phyloP scores from a whole-genome alignment of 176 grass and related monocot species.

The Eleusine coracana region DNA sequence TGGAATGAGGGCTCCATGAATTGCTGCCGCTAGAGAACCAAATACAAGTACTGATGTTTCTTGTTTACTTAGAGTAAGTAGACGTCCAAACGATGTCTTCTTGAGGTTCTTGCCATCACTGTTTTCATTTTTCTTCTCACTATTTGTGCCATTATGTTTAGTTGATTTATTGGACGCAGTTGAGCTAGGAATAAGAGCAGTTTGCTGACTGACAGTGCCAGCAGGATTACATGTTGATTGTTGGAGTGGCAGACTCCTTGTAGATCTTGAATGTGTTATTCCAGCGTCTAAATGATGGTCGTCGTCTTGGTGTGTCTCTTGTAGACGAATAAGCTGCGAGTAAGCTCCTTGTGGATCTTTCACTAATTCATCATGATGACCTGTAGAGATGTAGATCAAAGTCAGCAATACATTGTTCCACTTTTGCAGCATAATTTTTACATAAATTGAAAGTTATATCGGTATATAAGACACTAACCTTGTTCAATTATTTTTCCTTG shows the following conservation, averaged over 20 bases:
- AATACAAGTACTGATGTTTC: constrained; percentile 41
- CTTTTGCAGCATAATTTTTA: neutral
- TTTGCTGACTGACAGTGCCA: constrained; percentile 8
- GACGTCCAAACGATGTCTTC: constrained; percentile 35
- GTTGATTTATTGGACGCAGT: neutral
- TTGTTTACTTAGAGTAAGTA: constrained; percentile 50
- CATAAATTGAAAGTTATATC: neutral
- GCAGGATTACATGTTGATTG: constrained; percentile 30
- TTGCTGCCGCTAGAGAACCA: constrained; percentile 51
- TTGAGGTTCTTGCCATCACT: constrained; percentile 6
- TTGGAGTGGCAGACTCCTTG: constrained; percentile 27
- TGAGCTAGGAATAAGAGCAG: neutral
- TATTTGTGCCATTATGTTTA: constrained; percentile 3
- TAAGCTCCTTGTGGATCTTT: constrained; percentile 32
- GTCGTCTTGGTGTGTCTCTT: constrained; percentile 35
- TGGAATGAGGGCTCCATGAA: constrained; percentile 50
- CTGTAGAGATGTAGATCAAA: neutral
- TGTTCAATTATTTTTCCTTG: neutral
- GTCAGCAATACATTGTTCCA: neutral
- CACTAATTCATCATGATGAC: constrained; percentile 31
- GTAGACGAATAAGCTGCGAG: constrained; percentile 48
- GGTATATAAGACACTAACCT: neutral
- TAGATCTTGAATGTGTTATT: constrained; percentile 22
- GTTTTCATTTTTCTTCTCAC: constrained; percentile 1
- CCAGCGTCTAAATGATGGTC: constrained; percentile 20